Evolutionary conservation across 2,329 filamentous ascomycete species (phyloP), one percentile per base, ranked within the genome.

Genomic region (Monilinia fructigena): DNA sequence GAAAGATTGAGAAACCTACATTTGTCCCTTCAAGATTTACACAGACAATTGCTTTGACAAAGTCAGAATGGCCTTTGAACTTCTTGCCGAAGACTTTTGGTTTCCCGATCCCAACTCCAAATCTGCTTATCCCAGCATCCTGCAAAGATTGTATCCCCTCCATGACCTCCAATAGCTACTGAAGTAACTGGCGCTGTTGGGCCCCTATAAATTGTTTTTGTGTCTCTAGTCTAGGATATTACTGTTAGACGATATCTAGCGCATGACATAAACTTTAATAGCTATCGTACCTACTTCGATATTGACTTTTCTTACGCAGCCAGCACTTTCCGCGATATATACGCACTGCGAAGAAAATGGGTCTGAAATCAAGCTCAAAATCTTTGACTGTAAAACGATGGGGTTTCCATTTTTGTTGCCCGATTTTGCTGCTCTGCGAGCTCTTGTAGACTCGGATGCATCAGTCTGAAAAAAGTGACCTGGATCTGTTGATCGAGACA

Each of bases 121-220:
- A 98, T 85, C 26, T 86, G 84, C 79, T 96, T 97, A 79, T 99
- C 94, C 95, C 95, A 99, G 67, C 89, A 95, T 45, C 93, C 94
- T 31, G 92, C 92, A 77, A 92, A 97, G 14, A 97, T 75, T 1
- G 83, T 89, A 61, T 77, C 78, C 68, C 81, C 82, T 35, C 79
- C 79, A 4, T 80, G 76, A 18, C 86, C 84, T 55, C 85, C 88
- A 47, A 92, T 81, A 20, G 90, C 86, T 38, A 96, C 78, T 71
- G 89, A 91, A 12, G 92, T 94, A 12, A 97, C 82, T 1, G 95
- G 95, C 4, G 92, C 89, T 55, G 84, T 85, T 23, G 93, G 91
- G 2, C 92, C 92, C 74, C 85, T 85, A 75, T 90, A 96, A 4
- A 82, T 77, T 18, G 79, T 75, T 63, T 77, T 80, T 28, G 77